Base-by-base conservation (phyloP, 139 green algal species). In the Limnomonas spitsbergensis region DNA sequence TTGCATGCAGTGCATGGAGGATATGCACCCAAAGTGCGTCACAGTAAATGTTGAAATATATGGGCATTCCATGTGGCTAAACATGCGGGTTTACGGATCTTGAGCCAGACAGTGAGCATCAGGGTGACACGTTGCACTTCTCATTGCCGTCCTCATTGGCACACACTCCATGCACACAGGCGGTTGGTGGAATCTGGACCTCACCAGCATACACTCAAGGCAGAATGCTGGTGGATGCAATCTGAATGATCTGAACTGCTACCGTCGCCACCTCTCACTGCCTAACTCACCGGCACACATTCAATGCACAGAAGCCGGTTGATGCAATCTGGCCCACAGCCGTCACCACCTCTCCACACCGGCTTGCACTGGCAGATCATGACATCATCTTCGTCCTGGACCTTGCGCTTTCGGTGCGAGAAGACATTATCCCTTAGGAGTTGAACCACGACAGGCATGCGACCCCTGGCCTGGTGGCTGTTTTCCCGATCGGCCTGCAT, bases 241-340 rank as follows among this genome's bases (percentile, higher is more conserved):
- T n/a, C n/a, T n/a, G n/a, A n/a, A n/a, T n/a, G n/a, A n/a, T n/a
- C n/a, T n/a, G n/a, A n/a, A n/a, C n/a, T n/a, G n/a, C n/a, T n/a
- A n/a, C n/a, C n/a, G n/a, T n/a, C n/a, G n/a, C n/a, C n/a, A n/a
- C n/a, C n/a, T n/a, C n/a, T n/a, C n/a, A n/a, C n/a, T n/a, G 29
- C 27, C 24, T 1, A 24, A 83, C 87, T 75, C 77, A 94, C 91
- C 75, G 87, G 77, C 36, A 89, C 78, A 79, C 96, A 99, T 80
- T 99, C 95, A 39, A 97, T 93, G 80, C 93, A 93, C 14, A 99
- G 89, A 84, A 95, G 87, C 3, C 96, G 79, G 90, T 99, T 99
- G 53, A 99, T 87, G 89, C 95, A 99, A 78, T 97, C 84, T 0
- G 89, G 84, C 0, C 92, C 93, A 76, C 96, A 99, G 38, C 91